These are phyloP conservation scores for Fraxinus sp. DNA, from an alignment of 305 asterid species.

Conservation along the genomic window DNA sequence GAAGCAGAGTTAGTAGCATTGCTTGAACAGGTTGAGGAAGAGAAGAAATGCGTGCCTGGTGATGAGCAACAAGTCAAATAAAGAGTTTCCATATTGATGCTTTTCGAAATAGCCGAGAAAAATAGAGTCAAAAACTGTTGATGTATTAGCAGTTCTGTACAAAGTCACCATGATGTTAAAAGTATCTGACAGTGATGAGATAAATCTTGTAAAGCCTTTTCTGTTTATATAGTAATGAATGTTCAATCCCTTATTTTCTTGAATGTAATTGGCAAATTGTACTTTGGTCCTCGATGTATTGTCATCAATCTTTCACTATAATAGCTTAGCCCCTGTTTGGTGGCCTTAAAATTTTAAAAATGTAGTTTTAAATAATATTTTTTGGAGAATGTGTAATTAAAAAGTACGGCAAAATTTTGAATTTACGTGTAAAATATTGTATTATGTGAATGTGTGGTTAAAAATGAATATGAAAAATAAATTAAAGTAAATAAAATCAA, in stretches of 20 bases:
- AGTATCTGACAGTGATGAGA: background rate
- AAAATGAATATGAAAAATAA: too few relatives aligned
- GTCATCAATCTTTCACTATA: background rate
- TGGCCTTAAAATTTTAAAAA: too few relatives aligned
- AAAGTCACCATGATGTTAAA: background rate
- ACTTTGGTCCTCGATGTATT: background rate
- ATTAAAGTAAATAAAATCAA: too few relatives aligned
- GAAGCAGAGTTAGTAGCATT: slow-evolving; percentile 78
- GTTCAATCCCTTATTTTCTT: background rate
- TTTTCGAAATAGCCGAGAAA: background rate
- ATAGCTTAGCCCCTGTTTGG: background rate
- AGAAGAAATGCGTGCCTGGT: slow-evolving; percentile 55
- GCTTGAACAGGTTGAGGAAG: slow-evolving; percentile 94
- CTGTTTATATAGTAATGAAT: background rate
- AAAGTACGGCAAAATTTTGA: too few relatives aligned
- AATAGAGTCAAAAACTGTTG: background rate
- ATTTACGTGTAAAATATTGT: too few relatives aligned
- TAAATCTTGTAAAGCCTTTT: background rate
- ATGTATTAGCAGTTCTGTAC: background rate
- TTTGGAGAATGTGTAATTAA: too few relatives aligned
- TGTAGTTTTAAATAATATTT: too few relatives aligned
- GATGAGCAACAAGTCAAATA: slow-evolving; percentile 54
- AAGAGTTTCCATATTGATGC: slow-evolving; percentile 11
- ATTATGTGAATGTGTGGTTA: too few relatives aligned
- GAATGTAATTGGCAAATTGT: background rate